Base-by-base conservation (phyloP, 495 filamentous ascomycete species). In the Hypoxylon lienhwacheense region DNA sequence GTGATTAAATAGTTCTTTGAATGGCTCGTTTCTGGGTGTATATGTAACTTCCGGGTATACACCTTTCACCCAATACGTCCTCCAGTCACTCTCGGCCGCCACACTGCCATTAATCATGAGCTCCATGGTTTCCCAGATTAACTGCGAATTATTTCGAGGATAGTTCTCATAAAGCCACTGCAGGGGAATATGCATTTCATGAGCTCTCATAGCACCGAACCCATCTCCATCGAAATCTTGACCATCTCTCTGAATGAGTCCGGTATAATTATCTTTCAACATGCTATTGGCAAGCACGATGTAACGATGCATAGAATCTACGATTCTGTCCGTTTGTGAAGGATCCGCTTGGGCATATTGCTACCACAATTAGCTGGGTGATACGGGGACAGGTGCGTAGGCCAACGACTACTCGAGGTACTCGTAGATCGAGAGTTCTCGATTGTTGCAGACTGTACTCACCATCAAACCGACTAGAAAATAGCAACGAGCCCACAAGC, bases 121-220 rank as follows among this genome's bases (percentile, higher is more conserved):
- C 8, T 68, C 56, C 65, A 68, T 66, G 15, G 65, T 68, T 36
- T 68, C 63, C 65, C 65, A 68, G 15, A 68, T 68, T 7, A 68
- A 16, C 3, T 59, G 47, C 1, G 63, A 64, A 12, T 66, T 68
- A 6, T 68, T 64, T 40, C 54, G 48, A 2, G 66, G 66, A 19
- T 68, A 37, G 4, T 78, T 56, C 50, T 81, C 79, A 47, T 80
- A 74, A 19, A 85, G 67, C 82, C 82, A 85, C 62, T 84, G 66
- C 72, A 79, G 59, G 75, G 66, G 12, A 66, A 70, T 49, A 24
- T 64, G 61, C 75, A 80, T 80, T 57, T 83, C 80, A 16, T 76
- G 76, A 12, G 66, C 67, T 29, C 80, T 65, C 24, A 75, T 71
- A 12, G 68, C 64, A 8, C 77, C 77, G 71, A 77, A 83, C 24